Conservation (phyloP, 192 early-diverging fungal species). For the Umbelopsis ramanniana region DNA sequence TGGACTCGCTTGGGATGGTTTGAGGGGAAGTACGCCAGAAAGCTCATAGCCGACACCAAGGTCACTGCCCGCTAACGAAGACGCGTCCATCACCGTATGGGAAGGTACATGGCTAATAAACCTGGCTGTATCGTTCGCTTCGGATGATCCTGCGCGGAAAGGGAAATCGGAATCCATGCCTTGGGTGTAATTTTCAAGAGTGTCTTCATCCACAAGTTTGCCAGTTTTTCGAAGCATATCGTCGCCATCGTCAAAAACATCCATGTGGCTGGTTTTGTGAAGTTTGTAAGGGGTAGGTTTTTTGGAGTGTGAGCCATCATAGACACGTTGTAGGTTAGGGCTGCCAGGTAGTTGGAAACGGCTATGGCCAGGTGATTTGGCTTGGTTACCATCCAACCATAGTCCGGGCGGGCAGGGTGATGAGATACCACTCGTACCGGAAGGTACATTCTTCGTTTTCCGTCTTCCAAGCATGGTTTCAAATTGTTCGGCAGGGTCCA, state of each 20-base stretch:
- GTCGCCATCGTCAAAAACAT: slow-evolving; percentile 17
- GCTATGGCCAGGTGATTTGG: not conserved
- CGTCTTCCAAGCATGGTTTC: slow-evolving; percentile 18
- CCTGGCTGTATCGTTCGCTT: not conserved
- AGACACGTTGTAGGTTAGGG: slow-evolving; percentile 25
- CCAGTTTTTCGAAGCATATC: slow-evolving; percentile 25
- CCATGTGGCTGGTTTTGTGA: not conserved
- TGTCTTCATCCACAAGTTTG: slow-evolving; percentile 20
- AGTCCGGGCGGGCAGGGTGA: slow-evolving; percentile 26
- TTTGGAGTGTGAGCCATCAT: slow-evolving; percentile 5
- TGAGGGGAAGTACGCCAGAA: slow-evolving; percentile 6
- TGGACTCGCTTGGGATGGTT: not conserved
- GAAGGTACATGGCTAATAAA: slow-evolving; percentile 7
- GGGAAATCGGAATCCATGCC: slow-evolving; percentile 7
- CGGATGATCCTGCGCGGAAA: slow-evolving; percentile 4
- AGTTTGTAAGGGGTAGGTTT: not conserved
- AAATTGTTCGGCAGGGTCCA: slow-evolving; percentile 21
- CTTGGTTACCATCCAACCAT: slow-evolving; percentile 21
- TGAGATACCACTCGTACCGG: not conserved
- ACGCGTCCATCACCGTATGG: slow-evolving; percentile 6
- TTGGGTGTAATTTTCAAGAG: slow-evolving; percentile 11
- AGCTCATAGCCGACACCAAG: slow-evolving; percentile 8
- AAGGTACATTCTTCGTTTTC: not conserved
- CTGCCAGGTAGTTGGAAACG: slow-evolving; percentile 21
- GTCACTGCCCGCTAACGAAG: slow-evolving; percentile 13